Conservation (phyloP, 805 yeast genomes). For the Metschnikowia hibisci region DNA sequence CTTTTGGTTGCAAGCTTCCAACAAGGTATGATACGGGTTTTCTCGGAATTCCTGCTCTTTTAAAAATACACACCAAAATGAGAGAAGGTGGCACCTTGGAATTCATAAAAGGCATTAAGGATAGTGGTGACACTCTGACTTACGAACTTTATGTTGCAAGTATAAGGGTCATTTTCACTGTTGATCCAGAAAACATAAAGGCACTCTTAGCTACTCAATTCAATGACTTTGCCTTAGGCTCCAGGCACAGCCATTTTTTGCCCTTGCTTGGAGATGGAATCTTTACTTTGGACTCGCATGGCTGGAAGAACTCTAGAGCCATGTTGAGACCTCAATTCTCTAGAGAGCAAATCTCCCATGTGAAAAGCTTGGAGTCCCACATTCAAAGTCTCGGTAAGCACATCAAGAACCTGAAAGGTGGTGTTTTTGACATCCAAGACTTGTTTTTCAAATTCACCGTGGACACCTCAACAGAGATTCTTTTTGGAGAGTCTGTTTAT, state of each 20-base stretch:
- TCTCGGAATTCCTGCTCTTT: constrained; percentile 10
- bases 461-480: constrained; percentile 40
- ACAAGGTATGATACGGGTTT: constrained; percentile 3
- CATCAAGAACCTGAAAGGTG: constrained; percentile 24
- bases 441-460: constrained; percentile 37
- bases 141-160: constrained; percentile 19
- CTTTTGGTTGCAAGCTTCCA: constrained; percentile 13
- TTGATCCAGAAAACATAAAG: constrained; percentile 41
- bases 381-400: constrained; percentile 33
- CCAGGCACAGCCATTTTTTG: constrained; percentile 33
- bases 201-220: constrained; percentile 42
- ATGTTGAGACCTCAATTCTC: constrained; percentile 45
- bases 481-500: constrained; percentile 38
- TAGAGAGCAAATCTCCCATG: constrained; percentile 42
- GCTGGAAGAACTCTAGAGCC: constrained; percentile 42
- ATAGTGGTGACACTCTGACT: not conserved
- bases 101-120: constrained; percentile 5
- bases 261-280: constrained; percentile 43
- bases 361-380: constrained; percentile 38
- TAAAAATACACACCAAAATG: constrained; percentile 8
- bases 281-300: constrained; percentile 40
- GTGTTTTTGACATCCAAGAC: constrained; percentile 35
- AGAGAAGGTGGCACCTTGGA: constrained; percentile 13
- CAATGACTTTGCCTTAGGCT: constrained; percentile 37
- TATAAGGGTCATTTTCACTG: constrained; percentile 22